phyloP scores from a whole-genome alignment of 164 flowering plant genomes.

The Amborella trichopoda region DNA sequence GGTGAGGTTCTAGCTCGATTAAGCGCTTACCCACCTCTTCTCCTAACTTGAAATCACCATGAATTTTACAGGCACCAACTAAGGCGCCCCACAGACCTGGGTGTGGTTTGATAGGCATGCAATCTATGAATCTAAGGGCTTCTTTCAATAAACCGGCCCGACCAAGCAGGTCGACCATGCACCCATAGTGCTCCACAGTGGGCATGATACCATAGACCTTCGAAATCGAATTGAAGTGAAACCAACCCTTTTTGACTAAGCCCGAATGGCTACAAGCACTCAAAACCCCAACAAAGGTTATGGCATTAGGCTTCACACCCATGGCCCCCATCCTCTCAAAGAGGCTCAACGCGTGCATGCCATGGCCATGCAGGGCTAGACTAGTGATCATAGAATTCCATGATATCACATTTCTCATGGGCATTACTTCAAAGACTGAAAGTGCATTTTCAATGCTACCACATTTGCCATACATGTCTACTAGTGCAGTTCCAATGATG shows the following conservation, averaged over 20 bases:
- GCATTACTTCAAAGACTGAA: constrained; percentile 12
- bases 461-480: constrained; percentile 15
- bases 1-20: constrained; percentile 21
- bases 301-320: constrained; percentile 14
- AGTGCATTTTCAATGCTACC: constrained; percentile 15
- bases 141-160: constrained; percentile 20
- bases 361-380: constrained; percentile 17
- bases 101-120: constrained; percentile 22
- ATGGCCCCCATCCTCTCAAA: constrained; percentile 12
- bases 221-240: constrained; percentile 15
- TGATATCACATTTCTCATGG: constrained; percentile 8
- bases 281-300: constrained; percentile 16
- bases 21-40: constrained; percentile 18
- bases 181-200: constrained; percentile 22
- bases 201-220: constrained; percentile 11
- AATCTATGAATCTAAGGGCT: constrained; percentile 18
- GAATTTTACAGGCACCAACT: constrained; percentile 25
- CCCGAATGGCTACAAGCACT: constrained; percentile 21
- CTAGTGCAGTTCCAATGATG: constrained; percentile 18
- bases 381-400: constrained; percentile 26
- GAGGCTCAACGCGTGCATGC: constrained; percentile 13
- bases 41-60: constrained; percentile 20
- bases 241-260: constrained; percentile 16
- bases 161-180: too few relatives aligned
- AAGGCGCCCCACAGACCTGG: constrained; percentile 29